Base-by-base conservation (phyloP, 2,329 filamentous ascomycete species). In the Ascochyta pisi region DNA sequence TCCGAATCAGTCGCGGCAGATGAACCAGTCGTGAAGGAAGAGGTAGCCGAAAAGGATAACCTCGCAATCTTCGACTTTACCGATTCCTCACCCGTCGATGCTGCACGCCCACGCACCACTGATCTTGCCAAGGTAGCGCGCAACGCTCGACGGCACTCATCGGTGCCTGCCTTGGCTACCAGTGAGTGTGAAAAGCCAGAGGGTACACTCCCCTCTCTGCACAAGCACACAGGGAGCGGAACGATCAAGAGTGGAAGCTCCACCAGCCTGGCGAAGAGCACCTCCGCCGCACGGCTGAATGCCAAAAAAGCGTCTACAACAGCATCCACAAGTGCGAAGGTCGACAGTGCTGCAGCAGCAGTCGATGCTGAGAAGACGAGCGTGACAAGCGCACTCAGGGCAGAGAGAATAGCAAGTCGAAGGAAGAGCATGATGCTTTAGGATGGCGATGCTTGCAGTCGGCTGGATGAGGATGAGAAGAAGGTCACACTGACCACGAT, bases 361-460 rank as follows among this genome's bases (percentile, higher is more conserved):
- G 12, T 31, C 26, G 52, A 59, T 31, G 53, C 58, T n/a, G 42
- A 37, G 40, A 59, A 43, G 31, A 41, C 54, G 6, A 58, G 34
- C 29, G 63, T 61, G 24, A 63, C 60, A n/a, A 61, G 61, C 40
- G 62, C 65, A 41, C 45, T 71, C 16, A 65, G 71, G 45, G 67
- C 65, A 6, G 76, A 77, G 42, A 65, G 76, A 42, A 73, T 73
- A 24, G 74, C 76, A n/a, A 73, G 70, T 60, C 63, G 77, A 43
- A 66, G 77, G 57, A 74, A 76, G 64, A 78, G 76, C 60, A 78
- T 78, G 77, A 71, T 79, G 73, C 54, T 79, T 41, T 77, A 62
- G 69, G 54, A 52, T 27, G 35, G 44, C 44, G 16, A 24, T 22
- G n/a, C n/a, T 16, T 22, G 9, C n/a, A 5, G 7, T 7, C n/a